phyloP scores from a whole-genome alignment of 495 filamentous ascomycete species.

The Aspergillus indologenus region DNA sequence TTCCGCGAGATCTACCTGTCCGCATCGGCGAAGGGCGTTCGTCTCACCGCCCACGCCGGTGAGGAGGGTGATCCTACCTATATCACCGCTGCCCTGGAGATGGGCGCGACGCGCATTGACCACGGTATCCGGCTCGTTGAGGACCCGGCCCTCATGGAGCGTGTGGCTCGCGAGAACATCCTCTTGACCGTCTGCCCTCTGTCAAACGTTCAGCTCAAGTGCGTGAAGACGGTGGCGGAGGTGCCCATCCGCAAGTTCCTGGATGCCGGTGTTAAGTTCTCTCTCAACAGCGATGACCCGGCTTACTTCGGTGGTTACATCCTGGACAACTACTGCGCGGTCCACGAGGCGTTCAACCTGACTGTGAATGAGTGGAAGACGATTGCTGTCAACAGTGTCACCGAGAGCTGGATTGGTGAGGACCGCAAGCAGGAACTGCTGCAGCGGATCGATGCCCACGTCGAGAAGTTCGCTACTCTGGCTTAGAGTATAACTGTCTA shows the following conservation, averaged over 20 bases:
- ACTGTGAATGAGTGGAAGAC: constrained; percentile 59
- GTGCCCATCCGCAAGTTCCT: constrained; percentile 64
- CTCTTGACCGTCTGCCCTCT: constrained; percentile 70
- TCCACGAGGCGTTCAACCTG: constrained; percentile 68
- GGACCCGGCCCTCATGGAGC: constrained; percentile 55
- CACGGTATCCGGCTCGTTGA: constrained; percentile 67
- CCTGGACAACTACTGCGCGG: constrained; percentile 70
- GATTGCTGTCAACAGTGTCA: constrained; percentile 59
- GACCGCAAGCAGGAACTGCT: constrained; percentile 40
- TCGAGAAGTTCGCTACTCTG: constrained; percentile 24
- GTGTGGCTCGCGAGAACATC: constrained; percentile 52
- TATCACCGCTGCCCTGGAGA: constrained; percentile 61
- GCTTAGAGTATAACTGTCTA: constrained; percentile 4
- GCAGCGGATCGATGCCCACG: constrained; percentile 36
- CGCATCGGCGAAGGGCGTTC: constrained; percentile 50
- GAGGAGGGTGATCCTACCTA: constrained; percentile 71
- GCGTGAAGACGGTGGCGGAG: constrained; percentile 53
- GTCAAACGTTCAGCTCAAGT: constrained; percentile 66
- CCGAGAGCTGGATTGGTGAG: constrained; percentile 57
- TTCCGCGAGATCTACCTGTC: constrained; percentile 57
- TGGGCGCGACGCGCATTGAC: constrained; percentile 63
- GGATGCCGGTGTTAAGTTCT: constrained; percentile 62
- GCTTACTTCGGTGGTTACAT: constrained; percentile 81
- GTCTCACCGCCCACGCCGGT: constrained; percentile 67
- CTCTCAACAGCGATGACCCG: constrained; percentile 74